Conservation (phyloP, 2,329 filamentous ascomycete species). For the Truncatella angustata region DNA sequence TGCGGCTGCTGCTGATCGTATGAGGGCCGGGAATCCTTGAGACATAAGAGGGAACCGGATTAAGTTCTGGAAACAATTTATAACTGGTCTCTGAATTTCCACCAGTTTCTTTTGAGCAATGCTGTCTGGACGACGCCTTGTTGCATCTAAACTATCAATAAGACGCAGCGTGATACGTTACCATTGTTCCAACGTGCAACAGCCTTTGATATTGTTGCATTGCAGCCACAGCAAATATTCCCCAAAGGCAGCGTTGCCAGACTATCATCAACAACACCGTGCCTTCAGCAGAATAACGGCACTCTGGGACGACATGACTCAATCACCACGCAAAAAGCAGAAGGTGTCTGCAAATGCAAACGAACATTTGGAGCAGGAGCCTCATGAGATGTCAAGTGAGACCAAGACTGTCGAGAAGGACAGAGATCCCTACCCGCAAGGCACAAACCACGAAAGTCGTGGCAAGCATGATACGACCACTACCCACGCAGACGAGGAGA, state of each 20-base stretch:
- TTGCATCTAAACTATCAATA: not conserved
- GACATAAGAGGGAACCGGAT: not conserved
- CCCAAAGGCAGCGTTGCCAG: not conserved
- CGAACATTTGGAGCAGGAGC: constrained; percentile 5
- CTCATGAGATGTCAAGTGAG: not conserved
- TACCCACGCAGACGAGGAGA: constrained; percentile 11
- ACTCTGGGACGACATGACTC: constrained; percentile 2
- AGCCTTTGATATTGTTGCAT: not conserved
- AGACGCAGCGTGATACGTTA: constrained; percentile 3
- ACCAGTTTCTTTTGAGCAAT: not conserved
- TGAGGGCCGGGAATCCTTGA: not conserved
- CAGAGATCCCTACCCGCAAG: constrained; percentile 9
- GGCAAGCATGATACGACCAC: constrained; percentile 10
- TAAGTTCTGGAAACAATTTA: not conserved
- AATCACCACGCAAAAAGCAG: constrained; percentile 15
- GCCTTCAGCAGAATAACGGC: not conserved
- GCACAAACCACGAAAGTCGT: constrained; percentile 9
- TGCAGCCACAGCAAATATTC: not conserved
- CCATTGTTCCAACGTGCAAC: not conserved
- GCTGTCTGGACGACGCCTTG: not conserved
- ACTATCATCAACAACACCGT: not conserved
- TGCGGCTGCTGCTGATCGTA: not conserved
- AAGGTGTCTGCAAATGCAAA: constrained; percentile 18
- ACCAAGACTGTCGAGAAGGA: not conserved
- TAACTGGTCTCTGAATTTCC: not conserved